Conservation (phyloP, 225 moss, liverwort and hornwort genomes). For the Thuidium tamariscinum region DNA sequence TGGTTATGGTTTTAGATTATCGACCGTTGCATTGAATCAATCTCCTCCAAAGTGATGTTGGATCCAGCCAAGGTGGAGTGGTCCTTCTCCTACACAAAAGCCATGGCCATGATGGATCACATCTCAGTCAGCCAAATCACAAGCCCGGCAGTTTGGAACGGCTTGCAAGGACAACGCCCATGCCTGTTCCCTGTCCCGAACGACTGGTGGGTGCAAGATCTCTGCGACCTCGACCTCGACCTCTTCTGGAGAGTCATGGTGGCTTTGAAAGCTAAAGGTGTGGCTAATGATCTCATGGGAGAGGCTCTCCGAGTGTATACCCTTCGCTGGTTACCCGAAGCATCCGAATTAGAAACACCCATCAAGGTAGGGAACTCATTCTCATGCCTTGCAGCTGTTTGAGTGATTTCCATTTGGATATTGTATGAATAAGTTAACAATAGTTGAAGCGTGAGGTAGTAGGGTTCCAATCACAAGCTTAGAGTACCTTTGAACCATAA, state of each 20-base stretch:
- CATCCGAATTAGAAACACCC: conserved; percentile 6
- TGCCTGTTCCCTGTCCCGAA: conserved; percentile 54
- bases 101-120: conserved; percentile 28
- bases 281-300: conserved; percentile 39
- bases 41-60: conserved; percentile 53
- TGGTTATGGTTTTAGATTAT: conserved; percentile 18
- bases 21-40: conserved; percentile 54
- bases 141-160: conserved; percentile 58
- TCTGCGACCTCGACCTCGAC: conserved; percentile 66
- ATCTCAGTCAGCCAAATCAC: conserved; percentile 27
- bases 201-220: conserved; percentile 93
- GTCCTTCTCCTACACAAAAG: conserved; percentile 70
- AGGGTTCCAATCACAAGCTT: background rate
- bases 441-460: background rate
- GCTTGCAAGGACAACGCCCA: conserved; percentile 29
- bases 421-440: background rate
- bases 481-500: background rate
- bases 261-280: conserved; percentile 47
- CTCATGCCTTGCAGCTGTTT: background rate
- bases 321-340: conserved; percentile 58
- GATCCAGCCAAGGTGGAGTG: conserved; percentile 57
- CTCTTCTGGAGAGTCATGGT: conserved; percentile 75
- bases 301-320: conserved; percentile 64
- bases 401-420: background rate
- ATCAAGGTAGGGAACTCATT: background rate